A percentile compares a stretch with the other conserved stretches of the same genome.
These are phyloP conservation scores for Ganoderma sinense DNA, from an alignment of 1,284 basidiomycete species.

Conservation along the genomic window DNA sequence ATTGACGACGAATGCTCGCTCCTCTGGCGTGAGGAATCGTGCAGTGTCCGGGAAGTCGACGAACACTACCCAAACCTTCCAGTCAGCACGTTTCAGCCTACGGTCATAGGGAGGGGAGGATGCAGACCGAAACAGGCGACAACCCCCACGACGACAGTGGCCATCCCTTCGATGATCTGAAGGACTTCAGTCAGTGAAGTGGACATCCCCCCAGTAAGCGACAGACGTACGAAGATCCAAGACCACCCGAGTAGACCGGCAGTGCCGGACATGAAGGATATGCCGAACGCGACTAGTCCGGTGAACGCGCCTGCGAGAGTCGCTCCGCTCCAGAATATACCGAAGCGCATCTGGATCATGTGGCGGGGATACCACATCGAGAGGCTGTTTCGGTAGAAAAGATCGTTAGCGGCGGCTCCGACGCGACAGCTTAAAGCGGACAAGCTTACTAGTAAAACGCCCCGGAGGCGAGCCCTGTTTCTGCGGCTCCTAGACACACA, in stretches of 20 bases:
- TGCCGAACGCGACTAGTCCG: constrained; percentile 48
- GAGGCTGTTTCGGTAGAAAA: constrained; percentile 24
- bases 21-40: constrained; percentile 63
- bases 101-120: not conserved
- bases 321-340: constrained; percentile 43
- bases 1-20: constrained; percentile 62
- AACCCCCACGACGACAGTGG: constrained; percentile 58
- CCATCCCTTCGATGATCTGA: constrained; percentile 63
- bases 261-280: constrained; percentile 49
- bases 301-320: constrained; percentile 43
- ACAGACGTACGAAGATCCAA: constrained; percentile 51
- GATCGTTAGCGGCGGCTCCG: not conserved
- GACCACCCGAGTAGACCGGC: constrained; percentile 49
- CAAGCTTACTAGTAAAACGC: constrained; percentile 61
- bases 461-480: constrained; percentile 75
- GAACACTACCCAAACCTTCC: constrained; percentile 44
- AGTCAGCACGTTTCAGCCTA: not conserved
- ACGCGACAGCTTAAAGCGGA: not conserved
- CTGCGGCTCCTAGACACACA: constrained; percentile 68
- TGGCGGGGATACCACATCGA: constrained; percentile 42
- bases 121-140: constrained; percentile 53
- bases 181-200: not conserved
- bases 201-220: not conserved
- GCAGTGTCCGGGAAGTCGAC: constrained; percentile 67
- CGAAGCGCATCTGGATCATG: constrained; percentile 40